Evolutionary conservation across 345 rosid genomes (phyloP).

Genomic region (Eutrema heterophyllum): DNA sequence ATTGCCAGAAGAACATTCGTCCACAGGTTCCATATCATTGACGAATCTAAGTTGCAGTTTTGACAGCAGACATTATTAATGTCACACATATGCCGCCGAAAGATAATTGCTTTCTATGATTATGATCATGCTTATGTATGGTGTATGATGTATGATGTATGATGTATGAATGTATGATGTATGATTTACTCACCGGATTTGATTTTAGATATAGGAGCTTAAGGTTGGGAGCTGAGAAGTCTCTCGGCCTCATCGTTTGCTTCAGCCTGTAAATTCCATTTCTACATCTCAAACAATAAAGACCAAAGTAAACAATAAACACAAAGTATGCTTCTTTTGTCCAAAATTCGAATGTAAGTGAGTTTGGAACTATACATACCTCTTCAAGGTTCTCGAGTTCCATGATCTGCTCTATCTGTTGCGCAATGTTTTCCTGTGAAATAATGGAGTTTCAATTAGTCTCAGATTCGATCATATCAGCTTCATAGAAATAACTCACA

Average conservation of each 20-base stretch:
- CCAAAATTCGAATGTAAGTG: neutral
- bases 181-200: conserved; percentile 26
- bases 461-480: neutral
- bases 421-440: conserved; percentile 69
- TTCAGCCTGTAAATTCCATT: conserved; percentile 88
- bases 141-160: neutral
- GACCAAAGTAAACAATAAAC: neutral
- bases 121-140: neutral
- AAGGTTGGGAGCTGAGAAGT: conserved; percentile 65
- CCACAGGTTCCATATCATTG: conserved; percentile 28
- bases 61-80: conserved; percentile 6
- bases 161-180: neutral
- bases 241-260: conserved; percentile 96
- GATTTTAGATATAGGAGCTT: neutral
- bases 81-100: conserved; percentile 29
- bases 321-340: neutral
- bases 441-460: neutral
- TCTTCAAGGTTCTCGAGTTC: conserved; percentile 97
- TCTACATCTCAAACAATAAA: conserved; percentile 38
- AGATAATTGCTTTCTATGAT: conserved; percentile 11
- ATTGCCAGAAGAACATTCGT: conserved; percentile 30
- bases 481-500: conserved; percentile 41
- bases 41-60: conserved; percentile 17
- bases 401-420: conserved; percentile 85
- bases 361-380: conserved; percentile 34